phyloP scores from a whole-genome alignment of 495 filamentous ascomycete genomes.

The Articulospora tetracladia region DNA sequence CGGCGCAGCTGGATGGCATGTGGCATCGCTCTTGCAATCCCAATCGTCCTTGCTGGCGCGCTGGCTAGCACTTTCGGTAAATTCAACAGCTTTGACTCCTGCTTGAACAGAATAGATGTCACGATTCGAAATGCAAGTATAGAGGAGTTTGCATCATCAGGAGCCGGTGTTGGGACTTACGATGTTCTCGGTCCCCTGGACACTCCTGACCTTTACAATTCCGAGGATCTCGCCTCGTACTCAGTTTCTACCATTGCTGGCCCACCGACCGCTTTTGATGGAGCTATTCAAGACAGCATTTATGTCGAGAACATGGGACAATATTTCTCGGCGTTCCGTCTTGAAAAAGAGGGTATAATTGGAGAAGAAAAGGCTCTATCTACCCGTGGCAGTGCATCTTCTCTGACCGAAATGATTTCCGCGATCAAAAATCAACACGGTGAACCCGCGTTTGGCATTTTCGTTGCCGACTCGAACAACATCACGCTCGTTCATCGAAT shows the following conservation, averaged over 20 bases:
- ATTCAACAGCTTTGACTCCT: slow-evolving; percentile 13
- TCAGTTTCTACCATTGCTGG: slow-evolving; percentile 3
- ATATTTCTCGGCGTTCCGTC: neutral
- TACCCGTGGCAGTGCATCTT: neutral
- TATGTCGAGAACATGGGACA: neutral
- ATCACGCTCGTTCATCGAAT: slow-evolving; percentile 3
- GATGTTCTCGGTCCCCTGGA: slow-evolving; percentile 3
- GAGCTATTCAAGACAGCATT: slow-evolving; percentile 11
- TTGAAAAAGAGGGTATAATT: neutral
- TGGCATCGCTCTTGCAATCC: slow-evolving; percentile 18
- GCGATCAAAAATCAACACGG: slow-evolving; percentile 7
- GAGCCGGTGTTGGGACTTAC: neutral
- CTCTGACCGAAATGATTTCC: neutral
- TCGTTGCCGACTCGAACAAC: slow-evolving; percentile 15
- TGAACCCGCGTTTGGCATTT: neutral
- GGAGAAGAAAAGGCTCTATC: neutral
- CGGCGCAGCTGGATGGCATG: slow-evolving; percentile 21
- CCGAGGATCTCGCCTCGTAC: neutral
- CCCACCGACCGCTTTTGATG: slow-evolving; percentile 8
- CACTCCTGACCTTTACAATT: neutral
- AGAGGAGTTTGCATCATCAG: neutral
- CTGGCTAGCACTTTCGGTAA: slow-evolving; percentile 12
- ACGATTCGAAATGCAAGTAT: slow-evolving; percentile 7
- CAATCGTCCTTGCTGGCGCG: slow-evolving; percentile 18
- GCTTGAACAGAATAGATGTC: slow-evolving; percentile 2